Conservation (phyloP, 208 protist species). For the Crithidia bombi region DNA sequence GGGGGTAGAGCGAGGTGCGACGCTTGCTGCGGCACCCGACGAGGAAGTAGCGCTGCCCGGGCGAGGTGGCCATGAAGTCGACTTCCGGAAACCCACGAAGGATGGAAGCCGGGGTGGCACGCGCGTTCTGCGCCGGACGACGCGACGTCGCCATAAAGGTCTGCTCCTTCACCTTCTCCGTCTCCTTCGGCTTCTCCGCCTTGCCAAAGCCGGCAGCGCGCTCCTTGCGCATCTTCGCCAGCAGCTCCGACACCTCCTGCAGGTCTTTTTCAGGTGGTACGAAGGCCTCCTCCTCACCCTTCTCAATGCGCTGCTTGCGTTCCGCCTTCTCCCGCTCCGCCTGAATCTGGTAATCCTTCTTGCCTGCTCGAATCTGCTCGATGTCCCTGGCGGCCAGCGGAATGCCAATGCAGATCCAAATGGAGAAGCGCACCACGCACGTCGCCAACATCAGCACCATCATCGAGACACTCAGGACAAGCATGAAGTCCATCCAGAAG, state of each 20-base stretch:
- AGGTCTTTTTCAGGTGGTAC: conserved; percentile 34
- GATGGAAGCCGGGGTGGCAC: conserved; percentile 40
- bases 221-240: conserved; percentile 12
- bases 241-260: conserved; percentile 24
- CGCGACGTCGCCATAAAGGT: conserved; percentile 32
- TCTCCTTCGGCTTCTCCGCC: neutral
- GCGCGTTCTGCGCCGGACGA: conserved; percentile 25
- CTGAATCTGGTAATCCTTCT: conserved; percentile 41
- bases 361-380: conserved; percentile 35
- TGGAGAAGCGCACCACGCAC: conserved; percentile 43
- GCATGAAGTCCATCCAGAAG: conserved; percentile 48
- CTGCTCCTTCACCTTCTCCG: conserved; percentile 4
- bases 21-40: conserved; percentile 74
- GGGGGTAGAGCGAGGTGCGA: conserved; percentile 54
- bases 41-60: conserved; percentile 63
- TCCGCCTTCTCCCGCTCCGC: conserved; percentile 34
- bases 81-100: conserved; percentile 66
- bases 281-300: conserved; percentile 29
- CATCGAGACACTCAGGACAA: conserved; percentile 29
- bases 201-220: too few relatives aligned
- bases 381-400: conserved; percentile 29
- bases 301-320: conserved; percentile 25
- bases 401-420: conserved; percentile 45
- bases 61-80: conserved; percentile 66
- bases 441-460: conserved; percentile 35